Evolutionary conservation across 106 monocot genomes (phyloP).

Genomic region (Ottelia alismoides): DNA sequence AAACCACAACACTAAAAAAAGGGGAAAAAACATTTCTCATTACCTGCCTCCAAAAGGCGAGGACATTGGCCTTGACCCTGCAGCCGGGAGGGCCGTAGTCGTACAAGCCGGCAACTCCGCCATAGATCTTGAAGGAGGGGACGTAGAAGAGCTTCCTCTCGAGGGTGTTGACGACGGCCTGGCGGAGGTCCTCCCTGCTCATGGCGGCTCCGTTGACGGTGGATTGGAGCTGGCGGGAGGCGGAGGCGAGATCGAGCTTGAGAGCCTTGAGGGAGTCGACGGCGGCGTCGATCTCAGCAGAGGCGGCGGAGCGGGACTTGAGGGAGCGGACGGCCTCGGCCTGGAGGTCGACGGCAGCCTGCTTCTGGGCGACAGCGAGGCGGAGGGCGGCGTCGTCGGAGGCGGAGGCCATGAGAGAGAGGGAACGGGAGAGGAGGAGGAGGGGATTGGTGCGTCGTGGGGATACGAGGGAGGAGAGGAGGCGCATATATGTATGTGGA

Average conservation of each 20-base stretch:
- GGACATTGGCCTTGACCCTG: slow-evolving; percentile 77
- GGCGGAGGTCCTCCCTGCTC: slow-evolving; percentile 45
- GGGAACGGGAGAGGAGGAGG: slow-evolving; percentile 1
- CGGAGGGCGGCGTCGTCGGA: slow-evolving; percentile 38
- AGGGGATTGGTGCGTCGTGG: slow-evolving; percentile 14
- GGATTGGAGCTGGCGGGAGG: slow-evolving; percentile 43
- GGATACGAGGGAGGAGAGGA: neutral
- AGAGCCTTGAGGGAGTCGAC: slow-evolving; percentile 52
- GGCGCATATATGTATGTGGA: no score
- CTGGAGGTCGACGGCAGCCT: slow-evolving; percentile 48
- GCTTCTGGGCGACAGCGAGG: slow-evolving; percentile 28
- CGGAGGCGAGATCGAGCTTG: slow-evolving; percentile 44
- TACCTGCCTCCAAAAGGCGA: slow-evolving; percentile 94
- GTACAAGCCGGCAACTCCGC: slow-evolving; percentile 87
- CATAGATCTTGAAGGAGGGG: slow-evolving; percentile 92
- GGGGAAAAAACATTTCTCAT: neutral
- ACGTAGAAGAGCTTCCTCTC: slow-evolving; percentile 82
- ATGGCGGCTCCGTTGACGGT: slow-evolving; percentile 7
- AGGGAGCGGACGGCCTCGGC: slow-evolving; percentile 43
- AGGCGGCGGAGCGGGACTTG: slow-evolving; percentile 19
- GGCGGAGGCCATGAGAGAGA: neutral
- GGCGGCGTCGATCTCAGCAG: slow-evolving; percentile 48
- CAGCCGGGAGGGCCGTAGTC: slow-evolving; percentile 95
- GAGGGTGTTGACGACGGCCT: slow-evolving; percentile 61
- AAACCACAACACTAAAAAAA: neutral